Conservation (phyloP, 2,329 filamentous ascomycete genomes). For the Xylariales sp. region DNA sequence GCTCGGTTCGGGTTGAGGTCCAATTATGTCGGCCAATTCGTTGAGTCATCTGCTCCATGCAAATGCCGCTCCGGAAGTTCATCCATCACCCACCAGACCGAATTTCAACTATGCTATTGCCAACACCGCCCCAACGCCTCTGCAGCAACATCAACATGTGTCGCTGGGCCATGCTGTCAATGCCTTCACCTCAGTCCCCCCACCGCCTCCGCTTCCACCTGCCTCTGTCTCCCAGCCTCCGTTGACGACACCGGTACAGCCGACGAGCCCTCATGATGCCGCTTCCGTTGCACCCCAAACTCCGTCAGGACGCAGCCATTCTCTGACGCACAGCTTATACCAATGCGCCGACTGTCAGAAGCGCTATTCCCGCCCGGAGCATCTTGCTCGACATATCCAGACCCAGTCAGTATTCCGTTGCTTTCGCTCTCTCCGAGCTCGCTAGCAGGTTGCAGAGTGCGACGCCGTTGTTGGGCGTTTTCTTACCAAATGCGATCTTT, state of each 20-base stretch:
- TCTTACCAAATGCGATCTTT: no score
- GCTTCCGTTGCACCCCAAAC: conserved; percentile 3
- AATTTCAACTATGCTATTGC: conserved; percentile 2
- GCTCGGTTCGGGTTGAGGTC: conserved; percentile 3
- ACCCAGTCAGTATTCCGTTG: conserved; percentile 12
- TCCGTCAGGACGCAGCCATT: conserved; percentile 15
- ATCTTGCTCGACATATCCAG: conserved; percentile 37
- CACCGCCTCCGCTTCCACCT: conserved; percentile 4
- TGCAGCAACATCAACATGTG: conserved; percentile 1
- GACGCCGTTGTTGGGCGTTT: no score
- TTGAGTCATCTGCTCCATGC: conserved; percentile 8
- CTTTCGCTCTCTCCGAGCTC: not conserved
- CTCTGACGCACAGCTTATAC: conserved; percentile 32
- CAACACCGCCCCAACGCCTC: not conserved
- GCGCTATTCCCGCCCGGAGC: conserved; percentile 49
- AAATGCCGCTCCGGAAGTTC: conserved; percentile 7
- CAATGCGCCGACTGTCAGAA: conserved; percentile 48
- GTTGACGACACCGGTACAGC: not conserved
- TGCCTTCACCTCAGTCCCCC: not conserved
- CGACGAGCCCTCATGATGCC: not conserved
- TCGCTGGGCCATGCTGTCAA: not conserved
- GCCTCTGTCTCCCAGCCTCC: not conserved
- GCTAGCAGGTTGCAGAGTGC: not conserved
- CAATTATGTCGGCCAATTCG: conserved; percentile 11
- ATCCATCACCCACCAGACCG: conserved; percentile 1